Conservation (phyloP, 2,329 filamentous ascomycete genomes). For the Pyrenophora teres region DNA sequence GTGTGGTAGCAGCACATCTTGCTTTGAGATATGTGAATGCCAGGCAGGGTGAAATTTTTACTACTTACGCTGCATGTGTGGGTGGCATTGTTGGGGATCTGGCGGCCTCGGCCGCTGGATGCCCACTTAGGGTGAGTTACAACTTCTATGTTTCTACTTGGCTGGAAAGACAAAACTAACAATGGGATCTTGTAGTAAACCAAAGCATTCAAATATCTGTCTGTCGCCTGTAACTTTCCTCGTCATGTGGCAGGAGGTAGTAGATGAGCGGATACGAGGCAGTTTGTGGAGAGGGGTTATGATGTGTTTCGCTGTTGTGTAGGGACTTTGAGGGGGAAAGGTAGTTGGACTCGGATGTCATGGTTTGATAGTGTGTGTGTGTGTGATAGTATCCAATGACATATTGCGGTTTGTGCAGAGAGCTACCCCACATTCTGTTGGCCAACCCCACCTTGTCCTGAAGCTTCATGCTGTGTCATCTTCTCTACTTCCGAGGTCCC, state of each 20-base stretch:
- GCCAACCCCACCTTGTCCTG: conserved; percentile 15
- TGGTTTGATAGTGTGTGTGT: not conserved
- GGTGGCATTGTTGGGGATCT: too few species aligned
- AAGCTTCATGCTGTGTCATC: conserved; percentile 19
- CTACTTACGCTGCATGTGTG: too few species aligned
- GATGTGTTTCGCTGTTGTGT: conserved; percentile 29
- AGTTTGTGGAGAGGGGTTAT: conserved; percentile 33
- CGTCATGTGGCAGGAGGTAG: conserved; percentile 43
- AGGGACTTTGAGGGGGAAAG: conserved; percentile 20
- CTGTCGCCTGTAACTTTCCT: conserved; percentile 18
- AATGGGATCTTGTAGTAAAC: too few species aligned
- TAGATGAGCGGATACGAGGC: conserved; percentile 39
- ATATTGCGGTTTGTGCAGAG: not conserved
- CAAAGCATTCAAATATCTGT: too few species aligned
- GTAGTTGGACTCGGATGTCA: conserved; percentile 21
- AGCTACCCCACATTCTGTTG: conserved; percentile 29
- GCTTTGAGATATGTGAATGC: too few species aligned
- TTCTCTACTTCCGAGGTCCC: conserved; percentile 4
- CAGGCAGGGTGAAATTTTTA: too few species aligned
- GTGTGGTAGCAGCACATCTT: too few species aligned
- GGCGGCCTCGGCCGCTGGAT: too few species aligned
- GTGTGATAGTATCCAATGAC: too few species aligned
- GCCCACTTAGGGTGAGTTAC: too few species aligned
- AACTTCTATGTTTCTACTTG: too few species aligned
- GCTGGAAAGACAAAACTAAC: conserved; percentile 39